These are phyloP conservation scores for Gossypium herbaceum DNA, from an alignment of 345 rosid genomes.

Conservation along the genomic window DNA sequence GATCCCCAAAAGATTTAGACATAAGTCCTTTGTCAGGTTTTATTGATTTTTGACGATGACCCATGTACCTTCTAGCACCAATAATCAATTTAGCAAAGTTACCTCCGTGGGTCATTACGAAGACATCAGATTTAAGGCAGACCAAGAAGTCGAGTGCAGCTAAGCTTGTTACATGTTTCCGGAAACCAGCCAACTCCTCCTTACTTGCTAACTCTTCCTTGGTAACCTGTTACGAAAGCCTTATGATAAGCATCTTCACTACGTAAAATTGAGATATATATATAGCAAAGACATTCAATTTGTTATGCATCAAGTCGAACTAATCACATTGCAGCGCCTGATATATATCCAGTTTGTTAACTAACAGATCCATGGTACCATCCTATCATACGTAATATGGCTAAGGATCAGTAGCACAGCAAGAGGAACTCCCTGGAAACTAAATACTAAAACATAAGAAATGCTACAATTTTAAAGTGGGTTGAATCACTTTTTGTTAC, in stretches of 20 bases:
- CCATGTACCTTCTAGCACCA: slow-evolving; percentile 94
- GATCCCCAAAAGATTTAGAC: slow-evolving; percentile 98
- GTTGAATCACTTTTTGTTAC: no score
- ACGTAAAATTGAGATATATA: not conserved
- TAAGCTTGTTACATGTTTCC: slow-evolving; percentile 96
- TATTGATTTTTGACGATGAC: slow-evolving; percentile 90
- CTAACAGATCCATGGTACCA: not conserved
- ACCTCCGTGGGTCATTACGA: slow-evolving; percentile 99
- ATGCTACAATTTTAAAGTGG: not conserved
- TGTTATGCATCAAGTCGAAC: not conserved
- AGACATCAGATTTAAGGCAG: slow-evolving; percentile 92
- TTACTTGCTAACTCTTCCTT: slow-evolving; percentile 89
- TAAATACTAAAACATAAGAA: not conserved
- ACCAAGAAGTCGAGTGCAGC: slow-evolving; percentile 97
- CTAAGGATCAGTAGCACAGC: not conserved
- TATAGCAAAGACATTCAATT: not conserved
- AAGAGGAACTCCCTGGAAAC: not conserved
- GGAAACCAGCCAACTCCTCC: slow-evolving; percentile 69
- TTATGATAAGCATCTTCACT: slow-evolving; percentile 11
- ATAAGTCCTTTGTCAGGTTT: slow-evolving; percentile 98
- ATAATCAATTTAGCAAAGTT: slow-evolving; percentile 96
- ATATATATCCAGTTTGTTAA: not conserved
- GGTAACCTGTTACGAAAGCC: slow-evolving; percentile 59
- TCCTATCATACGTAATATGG: not conserved
- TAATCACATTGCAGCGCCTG: not conserved